Evolutionary conservation across 495 filamentous ascomycete genomes (phyloP).

Genomic region (Penicillium argentinense): DNA sequence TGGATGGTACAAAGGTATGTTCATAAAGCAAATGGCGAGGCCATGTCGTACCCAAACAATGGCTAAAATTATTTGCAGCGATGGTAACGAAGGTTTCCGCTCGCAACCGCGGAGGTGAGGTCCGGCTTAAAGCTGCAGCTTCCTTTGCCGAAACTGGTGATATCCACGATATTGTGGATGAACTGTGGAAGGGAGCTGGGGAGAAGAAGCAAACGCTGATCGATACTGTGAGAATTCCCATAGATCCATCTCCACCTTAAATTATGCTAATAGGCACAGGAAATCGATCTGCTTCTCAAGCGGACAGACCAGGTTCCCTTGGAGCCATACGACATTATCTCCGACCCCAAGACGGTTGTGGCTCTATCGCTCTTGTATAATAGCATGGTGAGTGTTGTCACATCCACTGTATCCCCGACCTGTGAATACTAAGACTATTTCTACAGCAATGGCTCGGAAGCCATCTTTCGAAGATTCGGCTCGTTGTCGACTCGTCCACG

Average conservation of each 20-base stretch:
- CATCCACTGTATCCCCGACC: not conserved
- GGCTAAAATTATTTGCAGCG: conserved; percentile 23
- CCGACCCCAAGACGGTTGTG: conserved; percentile 80
- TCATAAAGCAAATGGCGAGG: not conserved
- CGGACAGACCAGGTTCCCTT: conserved; percentile 63
- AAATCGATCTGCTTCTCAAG: conserved; percentile 64
- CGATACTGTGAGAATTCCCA: conserved; percentile 34
- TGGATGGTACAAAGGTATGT: conserved; percentile 77
- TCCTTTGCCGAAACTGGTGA: conserved; percentile 67
- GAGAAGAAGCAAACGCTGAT: conserved; percentile 37
- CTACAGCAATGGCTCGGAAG: conserved; percentile 81
- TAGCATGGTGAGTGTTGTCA: conserved; percentile 66
- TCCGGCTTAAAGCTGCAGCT: conserved; percentile 70
- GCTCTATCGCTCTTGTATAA: conserved; percentile 86
- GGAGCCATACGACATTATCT: conserved; percentile 78
- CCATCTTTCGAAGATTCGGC: conserved; percentile 72
- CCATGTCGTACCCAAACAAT: not conserved
- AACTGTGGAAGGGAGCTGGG: conserved; percentile 54
- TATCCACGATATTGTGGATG: conserved; percentile 61
- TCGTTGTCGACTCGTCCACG: conserved; percentile 55
- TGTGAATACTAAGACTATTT: not conserved
- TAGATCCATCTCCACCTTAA: not conserved
- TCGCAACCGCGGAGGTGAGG: conserved; percentile 34
- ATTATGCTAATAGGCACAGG: conserved; percentile 39
- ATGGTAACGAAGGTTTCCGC: conserved; percentile 45